Percentiles rank a stretch among this genome's conserved stretches.
Conservation (phyloP, 139 green algal genomes). For the Klebsormidium nitens region DNA sequence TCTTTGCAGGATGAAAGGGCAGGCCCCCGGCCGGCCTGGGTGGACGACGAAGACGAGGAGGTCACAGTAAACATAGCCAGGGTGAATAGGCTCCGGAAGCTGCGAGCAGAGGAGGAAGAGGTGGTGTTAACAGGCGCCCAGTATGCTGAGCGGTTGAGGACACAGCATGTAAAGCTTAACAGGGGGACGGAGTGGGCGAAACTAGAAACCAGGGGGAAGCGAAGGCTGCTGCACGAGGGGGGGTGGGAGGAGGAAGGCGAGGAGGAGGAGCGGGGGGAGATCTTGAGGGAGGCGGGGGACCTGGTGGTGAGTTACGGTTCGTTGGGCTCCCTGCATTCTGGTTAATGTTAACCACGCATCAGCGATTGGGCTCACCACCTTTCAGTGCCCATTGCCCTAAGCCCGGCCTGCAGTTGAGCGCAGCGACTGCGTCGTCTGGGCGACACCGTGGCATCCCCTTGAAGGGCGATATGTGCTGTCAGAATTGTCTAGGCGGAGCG, state of each 20-base stretch:
- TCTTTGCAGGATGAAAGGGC: too few relatives aligned
- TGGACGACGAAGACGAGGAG: conserved; percentile 25
- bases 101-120: conserved; percentile 21
- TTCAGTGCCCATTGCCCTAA: too few relatives aligned
- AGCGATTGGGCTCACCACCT: too few relatives aligned
- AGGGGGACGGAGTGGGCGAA: conserved; percentile 27
- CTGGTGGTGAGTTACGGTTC: too few relatives aligned
- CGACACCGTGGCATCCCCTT: too few relatives aligned
- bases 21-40: conserved; percentile 28
- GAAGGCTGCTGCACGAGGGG: not conserved
- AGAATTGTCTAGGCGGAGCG: too few relatives aligned
- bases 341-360: too few relatives aligned
- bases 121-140: conserved; percentile 12
- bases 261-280: not conserved
- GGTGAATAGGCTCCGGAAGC: conserved; percentile 25
- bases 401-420: too few relatives aligned
- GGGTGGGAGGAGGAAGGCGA: conserved; percentile 7
- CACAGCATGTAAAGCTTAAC: conserved; percentile 32
- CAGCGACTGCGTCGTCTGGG: too few relatives aligned
- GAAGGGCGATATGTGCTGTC: too few relatives aligned
- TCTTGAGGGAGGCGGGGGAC: too few relatives aligned
- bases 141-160: conserved; percentile 22
- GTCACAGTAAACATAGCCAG: conserved; percentile 15
- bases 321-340: too few relatives aligned
- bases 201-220: conserved; percentile 1